These are phyloP conservation scores for Wickerhamomyces chambardii DNA, from an alignment of 805 yeast species.

Conservation along the genomic window DNA sequence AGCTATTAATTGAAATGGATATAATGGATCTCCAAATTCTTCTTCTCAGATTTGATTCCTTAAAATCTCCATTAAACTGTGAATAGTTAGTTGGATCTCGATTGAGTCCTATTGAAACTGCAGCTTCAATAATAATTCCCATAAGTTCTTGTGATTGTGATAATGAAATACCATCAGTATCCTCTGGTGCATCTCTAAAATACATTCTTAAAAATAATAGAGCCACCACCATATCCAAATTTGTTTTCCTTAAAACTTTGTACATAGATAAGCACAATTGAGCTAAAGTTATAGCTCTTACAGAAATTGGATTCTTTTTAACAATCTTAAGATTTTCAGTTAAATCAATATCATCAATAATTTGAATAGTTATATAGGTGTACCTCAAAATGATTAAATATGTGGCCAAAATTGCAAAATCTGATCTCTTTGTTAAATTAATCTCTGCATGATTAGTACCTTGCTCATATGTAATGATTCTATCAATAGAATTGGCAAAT, in stretches of 20 bases:
- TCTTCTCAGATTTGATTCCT: not conserved
- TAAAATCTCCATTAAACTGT: not conserved
- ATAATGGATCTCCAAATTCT: too few relatives aligned
- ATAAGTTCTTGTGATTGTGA: conserved; percentile 29
- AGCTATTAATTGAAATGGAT: too few relatives aligned
- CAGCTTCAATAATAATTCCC: conserved; percentile 1
- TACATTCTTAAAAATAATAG: conserved; percentile 25
- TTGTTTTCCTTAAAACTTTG: conserved; percentile 14
- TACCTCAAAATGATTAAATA: conserved; percentile 1
- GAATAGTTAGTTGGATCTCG: conserved; percentile 1
- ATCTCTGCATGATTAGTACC: not conserved
- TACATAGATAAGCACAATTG: conserved; percentile 1
- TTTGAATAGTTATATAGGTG: not conserved
- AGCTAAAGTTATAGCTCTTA: not conserved
- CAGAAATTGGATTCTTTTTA: not conserved
- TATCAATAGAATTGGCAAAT: not conserved
- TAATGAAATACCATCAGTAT: conserved; percentile 31
- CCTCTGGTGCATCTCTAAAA: conserved; percentile 29
- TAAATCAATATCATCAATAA: not conserved
- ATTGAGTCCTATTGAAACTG: conserved; percentile 1
- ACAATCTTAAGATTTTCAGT: not conserved
- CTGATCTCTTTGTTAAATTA: not conserved
- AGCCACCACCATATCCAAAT: conserved; percentile 26
- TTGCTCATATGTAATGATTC: not conserved
- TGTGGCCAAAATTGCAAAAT: not conserved